These are phyloP conservation scores for Hippophae rhamnoides DNA, from an alignment of 306 rosid genomes.

Conservation along the genomic window DNA sequence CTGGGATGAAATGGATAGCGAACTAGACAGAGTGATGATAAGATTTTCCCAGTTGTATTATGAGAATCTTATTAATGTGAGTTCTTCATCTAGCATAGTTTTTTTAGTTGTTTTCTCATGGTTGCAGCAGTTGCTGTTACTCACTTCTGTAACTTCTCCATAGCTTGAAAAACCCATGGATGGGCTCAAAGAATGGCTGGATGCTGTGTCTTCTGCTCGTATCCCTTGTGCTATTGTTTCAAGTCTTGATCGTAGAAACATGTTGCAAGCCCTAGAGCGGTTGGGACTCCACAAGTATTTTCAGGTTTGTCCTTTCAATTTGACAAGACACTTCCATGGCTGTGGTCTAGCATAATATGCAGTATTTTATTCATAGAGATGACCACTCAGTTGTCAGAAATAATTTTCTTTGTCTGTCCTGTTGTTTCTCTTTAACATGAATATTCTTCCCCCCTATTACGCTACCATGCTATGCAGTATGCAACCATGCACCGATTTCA, in stretches of 20 bases:
- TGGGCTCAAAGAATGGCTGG: slow-evolving; percentile 91
- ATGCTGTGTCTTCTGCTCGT: slow-evolving; percentile 72
- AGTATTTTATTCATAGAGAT: slow-evolving; percentile 5
- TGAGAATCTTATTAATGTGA: slow-evolving; percentile 71
- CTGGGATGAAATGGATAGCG: slow-evolving; percentile 44
- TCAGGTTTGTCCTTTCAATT: slow-evolving; percentile 50
- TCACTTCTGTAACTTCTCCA: background rate
- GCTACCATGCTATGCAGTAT: no score
- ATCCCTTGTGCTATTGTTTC: slow-evolving; percentile 58
- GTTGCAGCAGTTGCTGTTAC: slow-evolving; percentile 10
- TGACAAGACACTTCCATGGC: slow-evolving; percentile 8
- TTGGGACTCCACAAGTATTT: slow-evolving; percentile 75
- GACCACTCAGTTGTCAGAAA: no score
- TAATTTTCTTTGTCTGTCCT: no score
- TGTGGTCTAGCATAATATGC: slow-evolving; percentile 2
- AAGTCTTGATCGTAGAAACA: slow-evolving; percentile 74
- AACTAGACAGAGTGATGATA: slow-evolving; percentile 50
- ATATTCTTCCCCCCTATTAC: no score
- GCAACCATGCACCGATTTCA: no score
- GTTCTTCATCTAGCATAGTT: slow-evolving; percentile 18
- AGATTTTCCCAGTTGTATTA: slow-evolving; percentile 77
- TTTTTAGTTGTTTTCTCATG: slow-evolving; percentile 2
- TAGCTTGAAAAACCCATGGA: slow-evolving; percentile 70
- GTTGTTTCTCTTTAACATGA: no score
- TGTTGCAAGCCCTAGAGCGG: slow-evolving; percentile 60